These are phyloP conservation scores for Lactarius trivialis DNA, from an alignment of 768 basidiomycete species.

Conservation along the genomic window DNA sequence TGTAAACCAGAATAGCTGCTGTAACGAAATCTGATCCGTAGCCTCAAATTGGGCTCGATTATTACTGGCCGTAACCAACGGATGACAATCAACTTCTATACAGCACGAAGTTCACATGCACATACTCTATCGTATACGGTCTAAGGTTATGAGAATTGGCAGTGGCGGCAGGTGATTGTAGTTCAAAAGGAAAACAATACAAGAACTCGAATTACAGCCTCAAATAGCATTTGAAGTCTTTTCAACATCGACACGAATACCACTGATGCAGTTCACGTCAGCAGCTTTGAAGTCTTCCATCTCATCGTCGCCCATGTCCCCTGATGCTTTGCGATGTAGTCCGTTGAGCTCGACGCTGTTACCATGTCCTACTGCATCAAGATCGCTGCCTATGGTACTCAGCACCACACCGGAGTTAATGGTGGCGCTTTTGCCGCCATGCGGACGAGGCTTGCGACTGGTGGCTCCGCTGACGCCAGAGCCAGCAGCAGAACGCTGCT, in stretches of 20 bases:
- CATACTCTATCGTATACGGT: neutral
- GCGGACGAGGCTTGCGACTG: conserved; percentile 14
- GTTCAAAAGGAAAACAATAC: conserved; percentile 5
- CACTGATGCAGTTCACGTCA: conserved; percentile 26
- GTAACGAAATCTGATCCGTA: neutral
- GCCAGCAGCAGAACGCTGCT: conserved; percentile 18
- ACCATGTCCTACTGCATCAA: conserved; percentile 14
- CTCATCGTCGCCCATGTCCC: conserved; percentile 28
- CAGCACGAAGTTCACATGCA: neutral
- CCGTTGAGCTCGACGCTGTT: conserved; percentile 21
- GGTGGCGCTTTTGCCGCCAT: conserved; percentile 6
- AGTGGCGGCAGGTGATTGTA: neutral
- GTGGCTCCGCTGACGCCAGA: conserved; percentile 10
- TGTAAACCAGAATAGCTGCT: neutral
- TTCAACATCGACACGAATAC: conserved; percentile 58
- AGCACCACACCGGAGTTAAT: conserved; percentile 21
- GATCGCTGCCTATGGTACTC: conserved; percentile 20
- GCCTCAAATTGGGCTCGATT: neutral
- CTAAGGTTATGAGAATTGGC: neutral
- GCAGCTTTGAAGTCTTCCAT: conserved; percentile 24
- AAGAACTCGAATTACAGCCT: conserved; percentile 1
- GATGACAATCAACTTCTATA: neutral
- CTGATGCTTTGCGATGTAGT: conserved; percentile 31
- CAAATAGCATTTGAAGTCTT: conserved; percentile 49
- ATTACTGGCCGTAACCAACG: neutral